These are phyloP conservation scores for Leucogyrophana mollusca DNA, from an alignment of 768 basidiomycete genomes.

Conservation along the genomic window DNA sequence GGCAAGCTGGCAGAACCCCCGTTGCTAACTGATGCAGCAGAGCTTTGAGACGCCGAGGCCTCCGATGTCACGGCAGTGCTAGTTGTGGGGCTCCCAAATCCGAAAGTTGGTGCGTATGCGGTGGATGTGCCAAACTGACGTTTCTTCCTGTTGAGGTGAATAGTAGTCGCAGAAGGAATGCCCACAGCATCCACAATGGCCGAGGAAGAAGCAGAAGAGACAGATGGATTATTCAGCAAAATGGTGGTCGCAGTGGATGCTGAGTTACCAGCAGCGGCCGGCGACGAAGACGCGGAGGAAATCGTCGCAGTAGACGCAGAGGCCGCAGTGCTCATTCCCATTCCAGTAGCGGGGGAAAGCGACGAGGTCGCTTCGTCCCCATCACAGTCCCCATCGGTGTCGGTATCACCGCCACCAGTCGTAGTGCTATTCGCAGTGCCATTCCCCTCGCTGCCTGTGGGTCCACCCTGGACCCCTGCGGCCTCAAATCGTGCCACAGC, in stretches of 20 bases:
- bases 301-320: background rate
- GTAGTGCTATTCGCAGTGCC: slow-evolving; percentile 2
- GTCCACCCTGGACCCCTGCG: slow-evolving; percentile 44
- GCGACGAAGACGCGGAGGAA: background rate
- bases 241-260: background rate
- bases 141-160: slow-evolving; percentile 1
- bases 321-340: background rate
- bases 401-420: background rate
- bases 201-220: background rate
- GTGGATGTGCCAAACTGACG: slow-evolving; percentile 1
- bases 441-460: slow-evolving; percentile 35
- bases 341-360: background rate
- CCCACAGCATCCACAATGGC: background rate
- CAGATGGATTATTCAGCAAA: no score
- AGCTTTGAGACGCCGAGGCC: background rate
- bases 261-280: background rate
- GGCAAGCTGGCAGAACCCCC: background rate
- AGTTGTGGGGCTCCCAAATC: slow-evolving; percentile 9
- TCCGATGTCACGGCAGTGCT: background rate
- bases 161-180: background rate
- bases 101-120: slow-evolving; percentile 6
- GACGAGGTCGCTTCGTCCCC: background rate
- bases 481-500: slow-evolving; percentile 36
- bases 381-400: slow-evolving; percentile 1
- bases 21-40: background rate